These are phyloP conservation scores for Craspedostauros australis DNA, from an alignment of 108 stramenopile species.

Conservation along the genomic window DNA sequence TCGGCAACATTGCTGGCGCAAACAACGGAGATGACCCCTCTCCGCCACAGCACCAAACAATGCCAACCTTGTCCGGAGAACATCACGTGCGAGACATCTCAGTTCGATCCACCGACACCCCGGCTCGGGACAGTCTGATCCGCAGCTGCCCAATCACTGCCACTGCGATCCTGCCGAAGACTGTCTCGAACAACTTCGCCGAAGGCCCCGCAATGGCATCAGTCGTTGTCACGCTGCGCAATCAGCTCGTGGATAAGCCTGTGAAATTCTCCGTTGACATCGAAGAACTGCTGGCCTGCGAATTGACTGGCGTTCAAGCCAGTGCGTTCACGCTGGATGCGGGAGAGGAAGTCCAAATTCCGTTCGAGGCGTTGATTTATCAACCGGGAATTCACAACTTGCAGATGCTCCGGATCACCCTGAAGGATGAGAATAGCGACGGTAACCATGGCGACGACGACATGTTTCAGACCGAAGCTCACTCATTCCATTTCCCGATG, in stretches of 20 bases:
- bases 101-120: conserved; percentile 40
- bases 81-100: conserved; percentile 53
- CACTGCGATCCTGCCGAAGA: conserved; percentile 43
- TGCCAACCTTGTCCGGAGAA: conserved; percentile 52
- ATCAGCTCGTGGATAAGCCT: conserved; percentile 40
- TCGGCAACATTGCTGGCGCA: conserved; percentile 11
- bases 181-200: conserved; percentile 55
- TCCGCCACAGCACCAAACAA: no score
- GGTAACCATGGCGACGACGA: no score
- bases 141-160: conserved; percentile 57
- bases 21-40: conserved; percentile 7
- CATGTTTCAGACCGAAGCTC: no score
- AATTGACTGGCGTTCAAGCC: conserved; percentile 48
- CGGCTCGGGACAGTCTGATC: no score
- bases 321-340: conserved; percentile 36
- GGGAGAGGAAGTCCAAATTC: conserved; percentile 49
- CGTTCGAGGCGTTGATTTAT: conserved; percentile 52
- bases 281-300: conserved; percentile 36
- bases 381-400: conserved; percentile 62
- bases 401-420: conserved; percentile 34
- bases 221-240: conserved; percentile 46
- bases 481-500: no score
- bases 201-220: conserved; percentile 48
- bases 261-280: conserved; percentile 60
- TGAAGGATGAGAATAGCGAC: not conserved